These are phyloP conservation scores for Schizopora paradoxa DNA, from an alignment of 1,284 basidiomycete species.

Conservation along the genomic window DNA sequence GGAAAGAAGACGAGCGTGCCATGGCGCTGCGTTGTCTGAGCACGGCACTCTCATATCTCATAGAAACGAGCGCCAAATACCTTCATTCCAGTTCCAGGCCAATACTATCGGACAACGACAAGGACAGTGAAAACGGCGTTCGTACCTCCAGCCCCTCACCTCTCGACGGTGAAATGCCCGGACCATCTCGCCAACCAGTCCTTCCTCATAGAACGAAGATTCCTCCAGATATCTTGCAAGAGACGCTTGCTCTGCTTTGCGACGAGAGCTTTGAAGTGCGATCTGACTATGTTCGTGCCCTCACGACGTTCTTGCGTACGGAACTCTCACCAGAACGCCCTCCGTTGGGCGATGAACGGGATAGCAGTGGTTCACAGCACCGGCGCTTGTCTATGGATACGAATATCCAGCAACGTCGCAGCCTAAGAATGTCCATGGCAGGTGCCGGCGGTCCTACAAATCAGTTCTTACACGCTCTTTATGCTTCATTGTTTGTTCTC, in stretches of 20 bases:
- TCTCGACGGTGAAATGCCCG: slow-evolving; percentile 3
- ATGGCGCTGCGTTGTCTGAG: slow-evolving; percentile 73
- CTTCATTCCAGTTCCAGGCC: background rate
- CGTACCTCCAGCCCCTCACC: background rate
- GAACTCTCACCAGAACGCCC: slow-evolving; percentile 52
- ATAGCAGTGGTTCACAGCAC: no score
- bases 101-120: background rate
- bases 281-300: slow-evolving; percentile 66
- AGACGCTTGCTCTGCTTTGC: slow-evolving; percentile 79
- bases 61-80: slow-evolving; percentile 26
- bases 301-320: slow-evolving; percentile 67
- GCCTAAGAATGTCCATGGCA: slow-evolving; percentile 45
- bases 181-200: slow-evolving; percentile 23
- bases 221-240: slow-evolving; percentile 82
- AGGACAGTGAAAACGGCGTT: background rate
- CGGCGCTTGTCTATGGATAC: no score
- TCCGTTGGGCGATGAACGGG: slow-evolving; percentile 17
- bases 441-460: slow-evolving; percentile 57
- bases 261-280: slow-evolving; percentile 72
- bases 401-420: slow-evolving; percentile 41
- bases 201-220: slow-evolving; percentile 65
- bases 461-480: slow-evolving; percentile 69
- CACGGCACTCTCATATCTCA: slow-evolving; percentile 67
- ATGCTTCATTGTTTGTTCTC: slow-evolving; percentile 75
- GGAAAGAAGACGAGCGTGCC: slow-evolving; percentile 44